Evolutionary conservation across 257 asterid species (phyloP).

Genomic region (Plantago elongata): DNA sequence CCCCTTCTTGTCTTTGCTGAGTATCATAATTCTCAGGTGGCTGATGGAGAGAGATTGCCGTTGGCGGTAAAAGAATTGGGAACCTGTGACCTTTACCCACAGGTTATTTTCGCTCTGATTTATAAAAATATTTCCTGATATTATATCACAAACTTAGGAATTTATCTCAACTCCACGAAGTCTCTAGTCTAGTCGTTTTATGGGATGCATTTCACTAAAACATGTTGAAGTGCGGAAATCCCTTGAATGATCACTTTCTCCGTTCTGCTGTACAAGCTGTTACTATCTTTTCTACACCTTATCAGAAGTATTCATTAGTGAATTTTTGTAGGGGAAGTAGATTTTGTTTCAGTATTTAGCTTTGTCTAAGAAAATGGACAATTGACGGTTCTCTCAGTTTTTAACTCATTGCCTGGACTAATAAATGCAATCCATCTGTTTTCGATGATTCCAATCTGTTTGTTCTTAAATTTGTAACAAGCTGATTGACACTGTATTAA

Average conservation of each 20-base stretch:
- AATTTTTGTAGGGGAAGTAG: background rate
- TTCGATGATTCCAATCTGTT: too few relatives aligned
- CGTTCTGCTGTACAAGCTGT: background rate
- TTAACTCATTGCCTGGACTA: too few relatives aligned
- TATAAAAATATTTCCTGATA: background rate
- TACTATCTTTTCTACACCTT: background rate
- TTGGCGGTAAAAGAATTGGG: slow-evolving; percentile 96
- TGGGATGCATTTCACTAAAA: slow-evolving; percentile 5
- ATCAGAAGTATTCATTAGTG: background rate
- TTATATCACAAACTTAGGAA: background rate
- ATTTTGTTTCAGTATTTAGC: background rate
- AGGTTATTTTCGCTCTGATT: slow-evolving; percentile 44
- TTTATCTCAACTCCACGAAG: slow-evolving; percentile 8
- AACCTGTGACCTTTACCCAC: slow-evolving; percentile 96
- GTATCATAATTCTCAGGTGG: slow-evolving; percentile 44
- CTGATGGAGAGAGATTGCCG: slow-evolving; percentile 96
- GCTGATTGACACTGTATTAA: slow-evolving; percentile 16
- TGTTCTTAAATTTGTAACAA: background rate
- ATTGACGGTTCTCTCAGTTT: background rate
- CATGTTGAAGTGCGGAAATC: background rate
- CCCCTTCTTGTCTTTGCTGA: background rate
- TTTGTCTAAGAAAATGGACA: slow-evolving; percentile 5
- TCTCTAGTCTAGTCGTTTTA: slow-evolving; percentile 9
- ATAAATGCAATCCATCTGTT: too few relatives aligned
- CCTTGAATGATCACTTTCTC: background rate